A percentile compares a stretch with the other conserved stretches of the same genome.
phyloP scores from a whole-genome alignment of 306 rosid genomes.

The Pyrus communis region DNA sequence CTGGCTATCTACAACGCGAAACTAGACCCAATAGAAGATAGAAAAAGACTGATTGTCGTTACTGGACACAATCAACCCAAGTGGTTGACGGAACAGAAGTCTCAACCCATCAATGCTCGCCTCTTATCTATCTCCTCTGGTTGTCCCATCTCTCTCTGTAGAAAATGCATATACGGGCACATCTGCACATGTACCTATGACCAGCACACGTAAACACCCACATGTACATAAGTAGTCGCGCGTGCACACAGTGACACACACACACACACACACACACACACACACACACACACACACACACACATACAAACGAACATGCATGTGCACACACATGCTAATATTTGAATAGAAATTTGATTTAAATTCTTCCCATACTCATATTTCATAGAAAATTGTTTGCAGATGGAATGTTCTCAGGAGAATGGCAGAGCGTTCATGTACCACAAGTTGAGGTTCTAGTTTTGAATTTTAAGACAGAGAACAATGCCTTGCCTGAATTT shows the following conservation, averaged over 20 bases:
- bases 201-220: background rate
- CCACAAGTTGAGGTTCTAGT: constrained; percentile 42
- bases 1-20: constrained; percentile 36
- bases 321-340: background rate
- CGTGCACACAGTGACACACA: background rate
- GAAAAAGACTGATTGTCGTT: constrained; percentile 32
- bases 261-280: too few relatives aligned
- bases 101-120: constrained; percentile 29
- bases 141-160: constrained; percentile 11
- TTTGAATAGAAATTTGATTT: background rate
- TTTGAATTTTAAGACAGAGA: constrained; percentile 33
- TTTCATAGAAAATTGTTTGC: constrained; percentile 12
- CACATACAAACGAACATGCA: background rate
- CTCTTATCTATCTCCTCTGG: constrained; percentile 48
- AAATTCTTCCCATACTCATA: background rate
- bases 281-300: background rate
- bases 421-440: constrained; percentile 40
- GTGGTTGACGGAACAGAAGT: constrained; percentile 41
- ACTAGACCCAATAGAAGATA: constrained; percentile 19
- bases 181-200: background rate
- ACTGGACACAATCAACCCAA: constrained; percentile 35
- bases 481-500: constrained; percentile 34
- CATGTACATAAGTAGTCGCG: background rate
- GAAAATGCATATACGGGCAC: background rate
- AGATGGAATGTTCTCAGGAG: constrained; percentile 39